Evolutionary conservation across 176 grass and related monocot genomes (phyloP), one percentile per base, ranked within the genome.

Genomic region (Carex myosuroides): DNA sequence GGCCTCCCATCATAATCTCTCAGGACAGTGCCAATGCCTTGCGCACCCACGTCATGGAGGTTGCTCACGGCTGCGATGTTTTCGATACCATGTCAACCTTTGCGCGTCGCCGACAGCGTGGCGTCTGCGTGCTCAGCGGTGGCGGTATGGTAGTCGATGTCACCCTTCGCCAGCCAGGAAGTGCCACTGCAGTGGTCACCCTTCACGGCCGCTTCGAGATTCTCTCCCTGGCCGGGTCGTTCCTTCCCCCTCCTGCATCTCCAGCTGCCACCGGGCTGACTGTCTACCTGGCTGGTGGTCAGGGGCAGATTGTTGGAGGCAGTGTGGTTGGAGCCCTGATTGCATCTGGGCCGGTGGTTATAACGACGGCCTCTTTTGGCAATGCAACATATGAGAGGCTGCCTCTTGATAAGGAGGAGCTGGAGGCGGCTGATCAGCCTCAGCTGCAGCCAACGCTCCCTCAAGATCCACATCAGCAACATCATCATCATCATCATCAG

Each of bases 381-480:
- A 91, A 89, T 67, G 90, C 90, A 5, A 91, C 90, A 6, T 91
- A 89, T 85, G 90, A 91, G 84, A 70, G 90, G 81, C 81, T 91
- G 18, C 90, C 90, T 57, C 87, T 91, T 18, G 87, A 89, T 10
- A 85, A 91, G 2, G 87, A 12, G 10, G 87, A 26, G 26, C 26
- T 26, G 26, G 26, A 89, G 29, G 33, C 33, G 33, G 33, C 3
- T 35, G 33, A 35, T 35, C 33, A 35, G 33, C 3, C 33, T 35
- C 33, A 35, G 33, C 33, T 6, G 3, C 41, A 44, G 41, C 57
- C 57, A 0, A 5, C 17, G 57, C 57, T 60, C 17, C 57, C 17
- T 6, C 57, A 60, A 18, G 57, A 60, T 18, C 6, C 57, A n/a
- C 57, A 5, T 17, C 17, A 4, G 18, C 57, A 59, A n/a, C 16